Percentiles rank a stretch among this genome's conserved stretches.
Evolutionary conservation across 2,329 filamentous ascomycete genomes (phyloP).

Genomic region (Diaporthe amygdali): DNA sequence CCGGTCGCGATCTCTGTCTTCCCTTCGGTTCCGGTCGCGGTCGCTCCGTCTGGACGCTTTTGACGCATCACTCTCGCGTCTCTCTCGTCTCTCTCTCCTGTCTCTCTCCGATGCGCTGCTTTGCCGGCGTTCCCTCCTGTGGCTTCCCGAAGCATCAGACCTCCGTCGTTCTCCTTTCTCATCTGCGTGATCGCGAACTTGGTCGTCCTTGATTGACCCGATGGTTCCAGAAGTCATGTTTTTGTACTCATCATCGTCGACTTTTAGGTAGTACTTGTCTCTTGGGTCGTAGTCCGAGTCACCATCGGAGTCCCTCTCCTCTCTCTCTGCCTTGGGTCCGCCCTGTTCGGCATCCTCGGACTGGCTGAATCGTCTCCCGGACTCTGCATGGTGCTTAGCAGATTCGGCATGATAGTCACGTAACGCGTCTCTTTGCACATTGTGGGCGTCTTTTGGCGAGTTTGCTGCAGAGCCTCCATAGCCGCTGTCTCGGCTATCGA

Average conservation of each 20-base stretch:
- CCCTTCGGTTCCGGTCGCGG: background rate
- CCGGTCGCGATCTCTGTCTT: background rate
- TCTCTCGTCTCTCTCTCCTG: background rate
- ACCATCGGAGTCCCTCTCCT: background rate
- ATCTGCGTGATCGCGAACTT: background rate
- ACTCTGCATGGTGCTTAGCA: background rate
- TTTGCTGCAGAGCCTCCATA: slow-evolving; percentile 22
- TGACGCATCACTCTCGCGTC: background rate
- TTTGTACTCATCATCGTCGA: slow-evolving; percentile 19
- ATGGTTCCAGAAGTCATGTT: slow-evolving; percentile 8
- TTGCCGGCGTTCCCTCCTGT: background rate
- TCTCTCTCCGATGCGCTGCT: background rate
- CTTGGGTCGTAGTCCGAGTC: slow-evolving; percentile 24
- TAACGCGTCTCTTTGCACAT: background rate
- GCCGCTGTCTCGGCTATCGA: slow-evolving; percentile 22
- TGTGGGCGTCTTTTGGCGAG: slow-evolving; percentile 6
- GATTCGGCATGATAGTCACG: background rate
- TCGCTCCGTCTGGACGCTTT: background rate
- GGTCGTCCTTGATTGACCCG: background rate
- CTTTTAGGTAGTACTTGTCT: slow-evolving; percentile 20
- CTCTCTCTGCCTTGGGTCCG: background rate
- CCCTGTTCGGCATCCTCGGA: background rate
- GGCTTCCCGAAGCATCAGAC: background rate
- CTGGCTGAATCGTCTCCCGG: background rate
- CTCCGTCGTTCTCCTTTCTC: background rate